Evolutionary conservation across 306 rosid genomes (phyloP), one percentile per base, ranked within the genome.

Genomic region (Medicago ruthenica): DNA sequence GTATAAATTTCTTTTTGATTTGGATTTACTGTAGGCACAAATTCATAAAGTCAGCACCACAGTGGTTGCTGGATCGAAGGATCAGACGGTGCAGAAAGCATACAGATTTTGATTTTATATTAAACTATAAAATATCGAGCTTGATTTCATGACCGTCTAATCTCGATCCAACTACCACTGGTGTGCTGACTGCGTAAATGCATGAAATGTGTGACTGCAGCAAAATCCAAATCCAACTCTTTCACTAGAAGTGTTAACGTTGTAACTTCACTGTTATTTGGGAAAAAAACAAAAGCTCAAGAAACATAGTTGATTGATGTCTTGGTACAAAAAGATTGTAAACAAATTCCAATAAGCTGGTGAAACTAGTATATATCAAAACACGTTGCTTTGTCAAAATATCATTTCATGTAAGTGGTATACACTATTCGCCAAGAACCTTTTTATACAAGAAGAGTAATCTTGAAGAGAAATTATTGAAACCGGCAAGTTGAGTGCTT

Each of bases 401-500:
- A 66, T 55, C 61, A 47, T 58, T 59, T 20, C 39, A 47, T 44
- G 21, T 5, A 58, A 66, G 67, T 37, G 54, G 6, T 18, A 16
- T 51, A n/a, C 39, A 45, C 21, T 63, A 63, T 17, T 17, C n/a
- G 9, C 69, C 9, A 16, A 24, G 20, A 47, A 47, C 47, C 40
- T 47, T 9, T 24, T 57, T 50, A 41, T 7, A 13, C 36, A 66
- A 1, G 39, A 44, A 4, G 14, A 13, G 51, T 42, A 72, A 53
- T 20, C 61, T 68, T 41, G 20, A 60, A 67, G 6, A 50, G 22
- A 59, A 60, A 36, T 21, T 39, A 39, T 18, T 44, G 40, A 76
- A 79, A 70, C 57, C 41, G 48, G 69, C 73, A n/a, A 39, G 54
- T 53, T 64, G 66, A 62, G 79, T 70, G 73, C 99, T 86, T 87